These are phyloP conservation scores for Wickerhamiella qilinensis DNA, from an alignment of 805 yeast genomes.

Conservation along the genomic window DNA sequence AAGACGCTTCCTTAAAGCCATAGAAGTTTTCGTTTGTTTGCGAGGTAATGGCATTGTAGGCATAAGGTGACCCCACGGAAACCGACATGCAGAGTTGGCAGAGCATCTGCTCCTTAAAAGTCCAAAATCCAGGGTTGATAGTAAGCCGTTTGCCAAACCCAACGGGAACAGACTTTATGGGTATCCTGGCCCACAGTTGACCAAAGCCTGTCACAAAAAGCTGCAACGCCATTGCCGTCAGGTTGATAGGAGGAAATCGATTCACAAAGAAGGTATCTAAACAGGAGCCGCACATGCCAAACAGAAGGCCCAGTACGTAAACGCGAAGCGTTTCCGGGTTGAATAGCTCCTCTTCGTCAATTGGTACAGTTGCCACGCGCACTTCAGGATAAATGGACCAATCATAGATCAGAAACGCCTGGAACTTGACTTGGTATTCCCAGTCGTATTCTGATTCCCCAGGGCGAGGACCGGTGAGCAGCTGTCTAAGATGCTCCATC, in stretches of 20 bases:
- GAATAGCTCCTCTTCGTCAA: constrained; percentile 29
- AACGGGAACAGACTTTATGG: background rate
- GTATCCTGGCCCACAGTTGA: constrained; percentile 22
- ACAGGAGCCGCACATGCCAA: constrained; percentile 41
- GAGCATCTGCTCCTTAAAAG: constrained; percentile 21
- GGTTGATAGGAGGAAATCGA: constrained; percentile 31
- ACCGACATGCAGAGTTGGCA: constrained; percentile 27
- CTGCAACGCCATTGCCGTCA: constrained; percentile 39
- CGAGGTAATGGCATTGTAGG: constrained; percentile 20
- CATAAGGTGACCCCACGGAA: constrained; percentile 15
- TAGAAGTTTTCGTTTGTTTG: constrained; percentile 18
- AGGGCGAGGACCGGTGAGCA: constrained; percentile 10
- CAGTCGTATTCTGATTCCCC: constrained; percentile 14
- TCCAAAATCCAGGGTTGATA: constrained; percentile 40
- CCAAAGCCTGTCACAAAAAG: constrained; percentile 50
- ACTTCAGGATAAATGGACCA: constrained; percentile 48
- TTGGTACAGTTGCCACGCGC: constrained; percentile 37
- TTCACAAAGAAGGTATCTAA: constrained; percentile 42
- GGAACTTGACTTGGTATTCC: constrained; percentile 18
- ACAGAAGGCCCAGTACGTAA: constrained; percentile 34
- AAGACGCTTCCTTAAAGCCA: constrained; percentile 6
- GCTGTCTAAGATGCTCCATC: constrained; percentile 21
- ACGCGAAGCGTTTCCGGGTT: constrained; percentile 34
- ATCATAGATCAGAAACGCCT: constrained; percentile 27
- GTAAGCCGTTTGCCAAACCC: constrained; percentile 21